Evolutionary conservation across 108 stramenopile genomes (phyloP), one percentile per base, ranked within the genome.

Genomic region (Skeletonema grethae): DNA sequence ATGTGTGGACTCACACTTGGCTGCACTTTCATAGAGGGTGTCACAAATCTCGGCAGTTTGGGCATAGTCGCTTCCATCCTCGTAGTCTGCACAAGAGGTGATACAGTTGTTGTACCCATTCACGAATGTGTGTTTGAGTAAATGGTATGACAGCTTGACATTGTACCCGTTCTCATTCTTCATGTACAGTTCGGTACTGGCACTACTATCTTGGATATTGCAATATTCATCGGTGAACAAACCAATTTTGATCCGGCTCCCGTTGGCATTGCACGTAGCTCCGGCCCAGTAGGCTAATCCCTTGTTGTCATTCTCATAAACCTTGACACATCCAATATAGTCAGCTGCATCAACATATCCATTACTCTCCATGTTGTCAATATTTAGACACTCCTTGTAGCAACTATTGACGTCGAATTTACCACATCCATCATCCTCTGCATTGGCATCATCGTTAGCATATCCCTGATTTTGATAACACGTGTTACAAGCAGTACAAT

Each of bases 191-290:
- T 93, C 90, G n/a, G 88, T 85, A 56, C 85, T 75, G 69, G 82
- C 88, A 65, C 29, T 67, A 15, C 70, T 24, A 45, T 94, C 93
- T 18, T 57, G 62, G 18, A 65, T 61, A 43, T 56, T 73, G 65
- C 94, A 95, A 13, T 89, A 15, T 57, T 90, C 79, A 70, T 95
- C 91, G 3, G 75, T 79, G 48, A 95, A 95, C 35, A 93, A 68
- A 63, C 87, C 91, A 70, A 95, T 89, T 69, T 93, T 95, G 81
- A 95, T 90, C 64, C 88, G 88, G 46, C 71, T 56, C 62, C 94
- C 94, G 32, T 39, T 32, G 55, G 69, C 77, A 34, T 85, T 67
- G 61, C 94, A 93, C 50, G 84, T 81, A 3, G 94, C 89, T 12
- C 91, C 91, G 29, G 91, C 90, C 60, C 86, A 95, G 43, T 90